Conservation (phyloP, 345 rosid genomes). For the Arabidopsis suecica region DNA sequence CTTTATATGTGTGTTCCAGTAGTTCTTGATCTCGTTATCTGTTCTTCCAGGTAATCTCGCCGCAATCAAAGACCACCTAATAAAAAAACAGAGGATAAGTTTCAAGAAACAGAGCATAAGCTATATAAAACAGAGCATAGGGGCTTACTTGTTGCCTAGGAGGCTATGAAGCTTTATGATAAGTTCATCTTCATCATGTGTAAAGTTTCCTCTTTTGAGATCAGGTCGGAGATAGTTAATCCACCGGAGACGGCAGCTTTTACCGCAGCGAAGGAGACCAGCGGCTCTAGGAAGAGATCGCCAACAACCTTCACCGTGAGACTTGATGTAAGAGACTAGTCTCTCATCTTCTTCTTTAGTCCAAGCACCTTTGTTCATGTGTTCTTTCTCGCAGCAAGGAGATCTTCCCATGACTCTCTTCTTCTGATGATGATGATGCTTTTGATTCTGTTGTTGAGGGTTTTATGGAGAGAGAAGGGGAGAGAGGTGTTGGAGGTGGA, state of each 20-base stretch:
- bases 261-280: conserved; percentile 67
- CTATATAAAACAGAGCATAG: background rate
- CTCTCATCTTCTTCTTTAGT: conserved; percentile 60
- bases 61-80: conserved; percentile 84
- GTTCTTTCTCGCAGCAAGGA: conserved; percentile 71
- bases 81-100: conserved; percentile 10
- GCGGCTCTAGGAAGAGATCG: conserved; percentile 66
- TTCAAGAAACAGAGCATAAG: conserved; percentile 3
- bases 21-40: conserved; percentile 84
- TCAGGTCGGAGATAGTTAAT: conserved; percentile 67
- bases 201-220: conserved; percentile 69
- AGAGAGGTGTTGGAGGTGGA: conserved; percentile 40
- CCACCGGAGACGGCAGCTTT: conserved; percentile 73
- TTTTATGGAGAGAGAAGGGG: conserved; percentile 31
- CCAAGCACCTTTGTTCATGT: conserved; percentile 78
- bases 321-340: conserved; percentile 60
- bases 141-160: conserved; percentile 63
- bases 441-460: conserved; percentile 26
- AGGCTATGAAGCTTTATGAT: conserved; percentile 66
- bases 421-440: background rate
- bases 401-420: conserved; percentile 64
- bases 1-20: conserved; percentile 85
- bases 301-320: conserved; percentile 74
- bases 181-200: conserved; percentile 64
- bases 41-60: conserved; percentile 86